Base-by-base conservation (phyloP, 805 yeast genomes). In the Candida ponderosae region DNA sequence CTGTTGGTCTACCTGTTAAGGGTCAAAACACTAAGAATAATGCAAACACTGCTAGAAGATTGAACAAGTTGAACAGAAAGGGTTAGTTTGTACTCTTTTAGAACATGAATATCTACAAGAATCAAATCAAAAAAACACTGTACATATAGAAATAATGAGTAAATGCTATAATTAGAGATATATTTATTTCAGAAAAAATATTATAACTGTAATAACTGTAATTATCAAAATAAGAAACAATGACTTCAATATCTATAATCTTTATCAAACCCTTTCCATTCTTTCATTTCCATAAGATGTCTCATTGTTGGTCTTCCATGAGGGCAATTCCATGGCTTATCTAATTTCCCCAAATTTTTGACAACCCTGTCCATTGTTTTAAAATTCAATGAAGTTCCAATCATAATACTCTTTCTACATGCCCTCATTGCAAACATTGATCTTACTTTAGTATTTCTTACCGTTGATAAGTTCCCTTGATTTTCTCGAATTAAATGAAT, bases 261-360 rank as follows among this genome's bases (percentile, higher is more conserved):
- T 3, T 59, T 61, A 9, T 48, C 48, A 44, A 73, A 74, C 0
- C 68, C 46, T 17, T 53, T 47, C 72, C 76, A 68, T 33, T 63
- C 57, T 31, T 63, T 57, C 29, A 81, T 51, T 39, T 84, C 87
- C 41, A 80, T 75, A 40, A 90, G 65, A 58, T 90, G 97, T 38
- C 98, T 70, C 82, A 93, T 78, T 1, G 99, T 93, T 0, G 98
- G 99, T 44, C 99, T 66, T 0, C 99, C 98, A 60, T 93, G 99
- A 0, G 99, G 99, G 47, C 79, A 72, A 38, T 71, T 71, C 98
- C 99, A 93, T 0, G 99, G 99, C 53, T 86, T 85, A 43, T 87
- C 89, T 29, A 93, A 65, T 0, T 57, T 63, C 11, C 90, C 75
- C 36, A 93, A 62, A 50, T 87, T 72, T 23, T 62, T 54, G 6